These are phyloP conservation scores for Aspergillus brunneoviolaceus DNA, from an alignment of 2,329 filamentous ascomycete genomes.

Conservation along the genomic window DNA sequence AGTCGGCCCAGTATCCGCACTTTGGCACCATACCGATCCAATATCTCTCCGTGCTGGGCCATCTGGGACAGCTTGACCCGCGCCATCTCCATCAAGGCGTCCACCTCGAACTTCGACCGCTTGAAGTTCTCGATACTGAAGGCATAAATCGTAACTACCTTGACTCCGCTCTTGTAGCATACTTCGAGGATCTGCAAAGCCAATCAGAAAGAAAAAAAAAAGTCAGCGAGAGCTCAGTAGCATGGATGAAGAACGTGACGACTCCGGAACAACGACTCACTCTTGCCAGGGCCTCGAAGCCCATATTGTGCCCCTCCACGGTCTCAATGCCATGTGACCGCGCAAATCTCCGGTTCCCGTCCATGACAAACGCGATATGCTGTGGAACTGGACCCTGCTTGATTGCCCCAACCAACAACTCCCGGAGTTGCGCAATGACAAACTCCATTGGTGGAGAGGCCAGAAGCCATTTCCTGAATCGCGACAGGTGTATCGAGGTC, in stretches of 20 bases:
- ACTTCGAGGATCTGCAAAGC: slow-evolving; percentile 77
- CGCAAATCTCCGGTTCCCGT: slow-evolving; percentile 93
- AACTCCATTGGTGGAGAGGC: slow-evolving; percentile 91
- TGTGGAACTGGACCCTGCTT: slow-evolving; percentile 88
- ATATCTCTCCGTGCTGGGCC: slow-evolving; percentile 85
- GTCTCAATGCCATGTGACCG: slow-evolving; percentile 90
- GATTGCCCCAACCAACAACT: slow-evolving; percentile 82
- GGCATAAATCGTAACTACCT: slow-evolving; percentile 95
- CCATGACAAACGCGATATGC: slow-evolving; percentile 99
- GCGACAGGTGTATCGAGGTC: slow-evolving; percentile 59
- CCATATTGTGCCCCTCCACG: slow-evolving; percentile 90
- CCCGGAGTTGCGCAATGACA: slow-evolving; percentile 73
- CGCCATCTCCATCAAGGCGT: slow-evolving; percentile 95
- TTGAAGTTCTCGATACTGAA: slow-evolving; percentile 99
- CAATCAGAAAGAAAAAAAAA: neutral
- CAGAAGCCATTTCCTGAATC: slow-evolving; percentile 71
- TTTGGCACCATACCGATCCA: slow-evolving; percentile 87
- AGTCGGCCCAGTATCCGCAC: slow-evolving; percentile 83
- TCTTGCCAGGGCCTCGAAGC: slow-evolving; percentile 89
- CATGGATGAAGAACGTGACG: slow-evolving; percentile 4
- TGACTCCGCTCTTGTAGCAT: slow-evolving; percentile 96
- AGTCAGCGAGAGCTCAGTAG: neutral
- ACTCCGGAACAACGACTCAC: slow-evolving; percentile 50
- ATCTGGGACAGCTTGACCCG: slow-evolving; percentile 92
- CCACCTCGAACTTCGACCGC: slow-evolving; percentile 91